phyloP scores from a whole-genome alignment of 2,329 filamentous ascomycete genomes.

The Epichloe hybrida region DNA sequence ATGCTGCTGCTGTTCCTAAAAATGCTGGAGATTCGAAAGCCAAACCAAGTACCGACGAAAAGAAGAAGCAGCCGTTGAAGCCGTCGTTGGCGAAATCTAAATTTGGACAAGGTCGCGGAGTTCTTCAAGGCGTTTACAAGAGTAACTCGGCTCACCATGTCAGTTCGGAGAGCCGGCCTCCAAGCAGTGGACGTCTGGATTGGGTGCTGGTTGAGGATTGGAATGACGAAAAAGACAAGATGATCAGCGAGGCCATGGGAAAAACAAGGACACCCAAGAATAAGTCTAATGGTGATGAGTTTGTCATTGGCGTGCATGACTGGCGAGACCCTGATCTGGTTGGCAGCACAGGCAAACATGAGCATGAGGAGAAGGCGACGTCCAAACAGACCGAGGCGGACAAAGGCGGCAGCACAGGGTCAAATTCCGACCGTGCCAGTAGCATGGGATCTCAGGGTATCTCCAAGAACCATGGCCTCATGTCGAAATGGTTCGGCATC shows the following conservation, averaged over 20 bases:
- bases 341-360: slow-evolving; percentile 6
- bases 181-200: slow-evolving; percentile 59
- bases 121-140: background rate
- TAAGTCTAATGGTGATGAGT: slow-evolving; percentile 29
- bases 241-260: slow-evolving; percentile 26
- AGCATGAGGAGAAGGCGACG: slow-evolving; percentile 1
- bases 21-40: slow-evolving; percentile 14
- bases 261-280: slow-evolving; percentile 11
- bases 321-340: slow-evolving; percentile 62
- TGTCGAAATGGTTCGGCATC: slow-evolving; percentile 37
- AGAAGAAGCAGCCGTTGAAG: slow-evolving; percentile 9
- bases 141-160: slow-evolving; percentile 16
- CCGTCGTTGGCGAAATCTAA: slow-evolving; percentile 10
- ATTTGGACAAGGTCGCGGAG: background rate
- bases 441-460: slow-evolving; percentile 19
- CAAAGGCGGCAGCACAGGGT: background rate
- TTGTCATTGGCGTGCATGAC: slow-evolving; percentile 74
- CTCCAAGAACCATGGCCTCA: slow-evolving; percentile 23
- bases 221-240: slow-evolving; percentile 38
- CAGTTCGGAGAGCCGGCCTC: slow-evolving; percentile 47
- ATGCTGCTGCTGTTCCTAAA: slow-evolving; percentile 15
- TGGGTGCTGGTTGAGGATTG: slow-evolving; percentile 60
- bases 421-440: background rate
- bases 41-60: slow-evolving; percentile 15
- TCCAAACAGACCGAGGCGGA: background rate